A percentile compares a stretch with the other conserved stretches of the same genome.
phyloP scores from a whole-genome alignment of 805 yeast species.

The Ogataea chonburiensis region DNA sequence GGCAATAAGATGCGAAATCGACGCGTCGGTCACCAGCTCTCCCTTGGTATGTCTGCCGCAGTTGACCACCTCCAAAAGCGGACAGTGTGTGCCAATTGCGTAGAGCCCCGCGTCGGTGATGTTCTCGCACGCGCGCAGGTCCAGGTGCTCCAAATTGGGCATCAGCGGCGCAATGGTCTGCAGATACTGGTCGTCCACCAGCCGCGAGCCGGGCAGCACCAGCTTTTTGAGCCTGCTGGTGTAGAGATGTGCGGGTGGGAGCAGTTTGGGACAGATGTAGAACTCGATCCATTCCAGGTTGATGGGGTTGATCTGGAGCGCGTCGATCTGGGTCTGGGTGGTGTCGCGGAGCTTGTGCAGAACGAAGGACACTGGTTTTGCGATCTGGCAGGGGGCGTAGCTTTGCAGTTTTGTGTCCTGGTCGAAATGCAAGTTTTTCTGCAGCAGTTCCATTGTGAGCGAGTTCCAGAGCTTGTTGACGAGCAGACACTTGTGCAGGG shows the following conservation, averaged over 20 bases:
- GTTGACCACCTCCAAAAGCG: slow-evolving; percentile 56
- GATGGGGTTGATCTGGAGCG: slow-evolving; percentile 39
- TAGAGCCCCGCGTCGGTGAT: slow-evolving; percentile 76
- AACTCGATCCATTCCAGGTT: slow-evolving; percentile 69
- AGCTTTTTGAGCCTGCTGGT: slow-evolving; percentile 42
- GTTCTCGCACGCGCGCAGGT: slow-evolving; percentile 78
- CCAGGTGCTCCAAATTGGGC: slow-evolving; percentile 62
- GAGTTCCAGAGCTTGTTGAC: slow-evolving; percentile 70
- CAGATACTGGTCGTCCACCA: slow-evolving; percentile 60
- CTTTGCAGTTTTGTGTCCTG: slow-evolving; percentile 39
- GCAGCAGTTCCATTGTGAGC: slow-evolving; percentile 53
- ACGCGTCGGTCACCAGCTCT: slow-evolving; percentile 64
- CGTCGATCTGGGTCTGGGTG: slow-evolving; percentile 53
- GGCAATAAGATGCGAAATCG: slow-evolving; percentile 55
- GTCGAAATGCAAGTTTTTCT: slow-evolving; percentile 55
- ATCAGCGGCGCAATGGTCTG: slow-evolving; percentile 50
- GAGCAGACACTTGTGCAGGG: slow-evolving; percentile 53
- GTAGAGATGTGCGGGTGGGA: slow-evolving; percentile 53
- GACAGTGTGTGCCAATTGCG: slow-evolving; percentile 62
- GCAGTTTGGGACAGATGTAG: slow-evolving; percentile 73
- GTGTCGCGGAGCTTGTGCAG: slow-evolving; percentile 61
- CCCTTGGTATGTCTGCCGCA: slow-evolving; percentile 77
- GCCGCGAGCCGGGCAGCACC: slow-evolving; percentile 69
- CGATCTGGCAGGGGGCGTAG: slow-evolving; percentile 11
- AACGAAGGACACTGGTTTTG: slow-evolving; percentile 45